Evolutionary conservation across 768 basidiomycete genomes (phyloP), one percentile per base, ranked within the genome.

Genomic region (Zangia roseola): DNA sequence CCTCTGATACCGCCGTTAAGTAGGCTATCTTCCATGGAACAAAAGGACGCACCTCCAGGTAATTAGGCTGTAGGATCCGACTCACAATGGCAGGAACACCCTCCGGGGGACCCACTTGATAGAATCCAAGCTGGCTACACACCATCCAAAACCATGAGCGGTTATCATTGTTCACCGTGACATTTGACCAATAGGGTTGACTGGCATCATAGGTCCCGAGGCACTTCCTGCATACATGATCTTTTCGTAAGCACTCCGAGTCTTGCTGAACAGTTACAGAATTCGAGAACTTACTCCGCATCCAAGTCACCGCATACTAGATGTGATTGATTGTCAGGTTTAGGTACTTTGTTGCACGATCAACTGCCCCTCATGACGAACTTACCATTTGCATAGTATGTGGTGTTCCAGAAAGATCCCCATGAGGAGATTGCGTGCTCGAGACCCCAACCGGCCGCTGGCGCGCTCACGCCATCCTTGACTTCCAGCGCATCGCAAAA

Each of bases 81-180:
- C 70, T 68, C 28, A 65, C 66, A 46, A 71, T 57, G 20, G 62
- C 52, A 12, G 75, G 71, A 38, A 67, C 59, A 24, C 55, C 62
- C 7, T 25, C 10, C 2, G 76, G 76, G 4, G 75, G 72, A 26
- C 73, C 69, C 7, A 64, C 69, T 50, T 67, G 68, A 53, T 59
- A 70, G 48, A 52, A 86, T 26, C 87, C 87, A 2, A 88, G 74
- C 68, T 88, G 77, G 56, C 84, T 86, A 59, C 87, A 88, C 6
- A 83, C 78, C 58, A 86, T 79, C 87, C 87, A 88, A 47, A 70
- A 65, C 86, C 86, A 90, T 4, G 86, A 86, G 23, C 87, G 76
- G 4, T 50, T 53, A 0, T 71, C 49, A 52, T 88, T 81, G 61
- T 86, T 69, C 33, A 88, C 64, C 4, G 71, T 63, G 3, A 72